Base-by-base conservation (phyloP, 495 filamentous ascomycete genomes). In the Daldinia bambusicola region DNA sequence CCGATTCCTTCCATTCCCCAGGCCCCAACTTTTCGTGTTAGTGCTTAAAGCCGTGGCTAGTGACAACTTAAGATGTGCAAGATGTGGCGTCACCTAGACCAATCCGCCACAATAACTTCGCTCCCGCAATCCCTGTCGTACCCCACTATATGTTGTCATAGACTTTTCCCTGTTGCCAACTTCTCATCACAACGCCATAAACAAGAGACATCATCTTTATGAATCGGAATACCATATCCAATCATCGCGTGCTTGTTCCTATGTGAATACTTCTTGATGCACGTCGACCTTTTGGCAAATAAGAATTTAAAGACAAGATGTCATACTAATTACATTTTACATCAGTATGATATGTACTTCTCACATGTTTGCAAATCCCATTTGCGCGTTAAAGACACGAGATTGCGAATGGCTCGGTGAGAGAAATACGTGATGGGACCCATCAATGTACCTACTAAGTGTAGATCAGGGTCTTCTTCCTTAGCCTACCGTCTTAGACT, bases 71-170 rank as follows among this genome's bases (percentile, higher is more conserved):
- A 50, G 6, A 31, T 2, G 0, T 18, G 51, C 14, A n/a, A 60
- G 41, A 50, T 68, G 70, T 73, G 71, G 74, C 74, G 71, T 71
- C 63, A 71, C 53, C 37, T 59, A 45, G 38, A 20, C 38, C 58
- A 55, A 22, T 22, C 22, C 18, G 61, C 58, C 66, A 59, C 65
- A 57, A 16, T 7, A 41, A 4, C 32, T 55, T 31, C 36, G 2
- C 13, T 26, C 34, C 9, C 38, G 6, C 48, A 22, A 26, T 1
- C 57, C 48, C 36, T 34, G 31, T 56, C 16, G n/a, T 1, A 56
- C 53, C 20, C 18, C 37, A 65, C 50, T 31, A 4, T 6, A 75
- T 74, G 70, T 40, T 57, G 74, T 76, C 74, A 74, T 76, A 74
- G 74, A 76, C 65, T 74, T 26, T 26, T 30, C 55, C 45, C 38